Base-by-base conservation (phyloP, 139 green algal genomes). In the Picochlorum sp. region DNA sequence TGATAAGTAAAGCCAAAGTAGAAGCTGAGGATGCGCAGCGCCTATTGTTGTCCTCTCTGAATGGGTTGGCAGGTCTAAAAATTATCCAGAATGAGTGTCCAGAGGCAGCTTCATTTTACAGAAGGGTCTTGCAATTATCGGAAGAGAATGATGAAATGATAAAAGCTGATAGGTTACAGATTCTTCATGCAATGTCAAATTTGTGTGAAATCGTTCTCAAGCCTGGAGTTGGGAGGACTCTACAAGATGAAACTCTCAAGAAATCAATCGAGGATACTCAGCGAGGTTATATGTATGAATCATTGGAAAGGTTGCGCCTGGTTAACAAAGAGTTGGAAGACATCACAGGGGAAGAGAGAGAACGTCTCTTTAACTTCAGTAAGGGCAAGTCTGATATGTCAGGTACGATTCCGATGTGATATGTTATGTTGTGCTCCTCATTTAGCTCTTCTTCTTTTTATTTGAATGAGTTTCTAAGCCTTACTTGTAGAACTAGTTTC, bases 21-120 rank as follows among this genome's bases (percentile, higher is more conserved):
- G 89, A 96, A 58, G 89, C 89, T 6, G 88, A 96, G 59, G 89
- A 96, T 43, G 72, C 80, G 5, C 83, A 94, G 68, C 79, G 89
- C 10, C 28, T 85, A 41, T 61, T 96, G 29, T 41, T 92, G 31
- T 67, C 59, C 3, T 68, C 77, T 0, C 72, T 93, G 13, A 95
- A 95, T 43, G 89, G 89, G 8, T 68, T 95, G 8, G 86, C 83
- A 18, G 88, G 70, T 13, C 63, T 95, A 20, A 62, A 76, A 55
- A 39, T 86, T 43, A 69, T 94, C 33, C 63, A 86, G 50, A 66
- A 50, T 4, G 41, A 62, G 14, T 20, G 8, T 3, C 32, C 32
- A 5, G 65, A 70, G 1, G 84, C 87, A 5, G 73, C 86, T 8
- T 51, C 50, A 5, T 52, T 63, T 2, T 96, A 96, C 61, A 75